A percentile compares a stretch with the other conserved stretches of the same genome.
Evolutionary conservation across 2,329 filamentous ascomycete genomes (phyloP).

Genomic region (Xylariaceae sp.): DNA sequence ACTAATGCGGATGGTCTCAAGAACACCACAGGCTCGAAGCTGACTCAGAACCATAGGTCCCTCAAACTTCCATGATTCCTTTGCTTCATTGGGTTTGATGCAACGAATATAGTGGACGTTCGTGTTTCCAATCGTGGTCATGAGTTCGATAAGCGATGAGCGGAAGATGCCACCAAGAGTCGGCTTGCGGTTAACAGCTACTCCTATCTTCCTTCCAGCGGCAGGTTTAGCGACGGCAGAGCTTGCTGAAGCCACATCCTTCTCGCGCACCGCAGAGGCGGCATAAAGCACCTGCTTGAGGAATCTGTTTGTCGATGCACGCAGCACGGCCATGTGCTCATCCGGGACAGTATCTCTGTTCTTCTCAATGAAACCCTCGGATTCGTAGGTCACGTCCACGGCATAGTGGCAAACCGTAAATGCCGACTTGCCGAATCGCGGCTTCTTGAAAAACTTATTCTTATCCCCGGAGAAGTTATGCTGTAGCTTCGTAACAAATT

Average conservation of each 20-base stretch:
- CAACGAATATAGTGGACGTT: conserved; percentile 99
- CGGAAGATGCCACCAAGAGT: conserved; percentile 98
- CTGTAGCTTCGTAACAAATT: conserved; percentile 93
- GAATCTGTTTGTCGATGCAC: conserved; percentile 78
- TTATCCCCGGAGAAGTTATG: conserved; percentile 88
- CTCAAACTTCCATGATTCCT: conserved; percentile 96
- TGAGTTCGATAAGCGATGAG: conserved; percentile 93
- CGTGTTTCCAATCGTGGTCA: conserved; percentile 95
- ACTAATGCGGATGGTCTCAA: conserved; percentile 96
- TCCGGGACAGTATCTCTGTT: conserved; percentile 98
- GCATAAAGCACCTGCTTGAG: conserved; percentile 78
- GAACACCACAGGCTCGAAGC: conserved; percentile 93
- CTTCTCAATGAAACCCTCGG: conserved; percentile 98
- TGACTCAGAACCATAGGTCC: conserved; percentile 98
- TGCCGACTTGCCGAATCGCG: conserved; percentile 90
- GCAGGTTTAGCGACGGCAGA: conserved; percentile 73
- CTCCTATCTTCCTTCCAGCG: conserved; percentile 78
- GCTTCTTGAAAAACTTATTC: conserved; percentile 97
- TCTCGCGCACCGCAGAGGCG: conserved; percentile 81
- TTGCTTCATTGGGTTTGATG: conserved; percentile 97
- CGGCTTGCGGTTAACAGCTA: conserved; percentile 90
- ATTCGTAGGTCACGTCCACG: conserved; percentile 96
- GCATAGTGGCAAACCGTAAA: conserved; percentile 99
- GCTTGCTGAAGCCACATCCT: conserved; percentile 63
- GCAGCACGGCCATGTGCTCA: conserved; percentile 92